Percentiles rank a stretch among this genome's conserved stretches.
phyloP scores from a whole-genome alignment of 164 flowering plant genomes.

The Vitis rotundifolia region DNA sequence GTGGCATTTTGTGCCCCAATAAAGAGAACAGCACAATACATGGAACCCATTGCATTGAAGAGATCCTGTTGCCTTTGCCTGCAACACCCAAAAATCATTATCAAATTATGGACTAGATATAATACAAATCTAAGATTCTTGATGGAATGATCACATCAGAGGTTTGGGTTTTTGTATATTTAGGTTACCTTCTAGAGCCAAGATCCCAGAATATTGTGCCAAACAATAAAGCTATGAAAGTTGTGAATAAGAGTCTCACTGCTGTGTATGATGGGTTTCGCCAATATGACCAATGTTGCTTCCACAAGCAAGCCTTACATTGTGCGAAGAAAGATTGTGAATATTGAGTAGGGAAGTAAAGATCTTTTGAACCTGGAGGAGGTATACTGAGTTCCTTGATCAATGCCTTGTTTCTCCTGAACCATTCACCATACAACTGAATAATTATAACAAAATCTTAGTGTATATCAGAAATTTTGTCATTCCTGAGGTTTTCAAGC shows the following conservation, averaged over 20 bases:
- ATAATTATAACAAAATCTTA: background rate
- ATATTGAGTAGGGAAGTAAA: slow-evolving; percentile 39
- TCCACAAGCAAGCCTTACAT: slow-evolving; percentile 48
- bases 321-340: slow-evolving; percentile 43
- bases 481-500: no score
- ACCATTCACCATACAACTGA: background rate
- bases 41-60: slow-evolving; percentile 53
- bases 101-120: background rate
- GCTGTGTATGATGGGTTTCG: slow-evolving; percentile 44
- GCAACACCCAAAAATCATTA: background rate
- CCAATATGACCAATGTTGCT: slow-evolving; percentile 50
- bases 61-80: slow-evolving; percentile 36
- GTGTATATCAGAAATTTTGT: no score
- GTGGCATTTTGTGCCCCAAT: slow-evolving; percentile 37
- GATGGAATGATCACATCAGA: background rate
- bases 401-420: slow-evolving; percentile 47
- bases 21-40: slow-evolving; percentile 51
- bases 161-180: background rate
- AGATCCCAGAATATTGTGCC: slow-evolving; percentile 48
- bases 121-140: no score
- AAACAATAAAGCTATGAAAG: slow-evolving; percentile 35
- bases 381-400: slow-evolving; percentile 45
- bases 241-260: slow-evolving; percentile 47
- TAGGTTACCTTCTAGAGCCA: slow-evolving; percentile 35
- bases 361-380: slow-evolving; percentile 36